These are phyloP conservation scores for Clarireedia sp. DNA, from an alignment of 2,329 filamentous ascomycete species.

Conservation along the genomic window DNA sequence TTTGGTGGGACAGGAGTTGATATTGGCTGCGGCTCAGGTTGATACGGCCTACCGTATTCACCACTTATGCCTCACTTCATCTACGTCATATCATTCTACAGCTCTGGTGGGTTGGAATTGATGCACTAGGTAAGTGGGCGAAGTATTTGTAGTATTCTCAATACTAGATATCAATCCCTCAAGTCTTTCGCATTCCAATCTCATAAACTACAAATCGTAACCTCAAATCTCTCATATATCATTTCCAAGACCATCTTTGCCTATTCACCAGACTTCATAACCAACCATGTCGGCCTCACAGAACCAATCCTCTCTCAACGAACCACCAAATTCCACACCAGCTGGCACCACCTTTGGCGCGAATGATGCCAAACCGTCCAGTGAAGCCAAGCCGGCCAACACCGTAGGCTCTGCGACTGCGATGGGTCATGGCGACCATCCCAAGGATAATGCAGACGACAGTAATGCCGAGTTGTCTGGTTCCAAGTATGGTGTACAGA, in stretches of 20 bases:
- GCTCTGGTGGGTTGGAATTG: too few species aligned
- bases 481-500: conserved; percentile 23
- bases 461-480: conserved; percentile 21
- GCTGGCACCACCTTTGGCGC: conserved; percentile 20
- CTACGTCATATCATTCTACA: background rate
- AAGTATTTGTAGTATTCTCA: background rate
- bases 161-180: too few species aligned
- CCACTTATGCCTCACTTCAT: background rate
- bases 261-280: conserved; percentile 1
- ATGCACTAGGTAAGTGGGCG: background rate
- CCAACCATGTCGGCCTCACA: conserved; percentile 25
- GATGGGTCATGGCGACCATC: conserved; percentile 26
- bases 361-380: conserved; percentile 15
- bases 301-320: conserved; percentile 24
- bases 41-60: background rate
- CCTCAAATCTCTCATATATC: background rate
- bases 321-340: conserved; percentile 5
- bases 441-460: conserved; percentile 25
- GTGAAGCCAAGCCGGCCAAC: conserved; percentile 20
- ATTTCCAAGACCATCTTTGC: background rate
- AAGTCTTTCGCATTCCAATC: too few species aligned
- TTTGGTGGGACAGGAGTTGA: background rate
- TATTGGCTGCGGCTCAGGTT: background rate
- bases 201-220: background rate
- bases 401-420: conserved; percentile 26